Base-by-base conservation (phyloP, 495 filamentous ascomycete genomes). In the Penicillium manginii region DNA sequence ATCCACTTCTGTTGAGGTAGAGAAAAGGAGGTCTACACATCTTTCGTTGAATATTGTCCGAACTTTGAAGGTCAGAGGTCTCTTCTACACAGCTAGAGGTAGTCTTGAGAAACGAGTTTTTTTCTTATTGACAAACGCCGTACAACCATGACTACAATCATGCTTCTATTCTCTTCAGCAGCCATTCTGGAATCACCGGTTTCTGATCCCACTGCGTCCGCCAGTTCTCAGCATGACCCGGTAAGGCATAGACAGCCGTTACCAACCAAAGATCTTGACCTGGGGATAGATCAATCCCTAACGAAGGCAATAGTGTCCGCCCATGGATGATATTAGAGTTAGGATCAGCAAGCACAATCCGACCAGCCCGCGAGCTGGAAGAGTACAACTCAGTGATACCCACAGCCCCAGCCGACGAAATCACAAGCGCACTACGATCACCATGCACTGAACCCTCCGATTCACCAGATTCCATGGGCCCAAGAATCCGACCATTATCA, bases 271-370 rank as follows among this genome's bases (percentile, higher is more conserved):
- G 63, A 12, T 67, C 69, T 15, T 68, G 59, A 0, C 73, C 78
- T 19, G 74, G 63, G 9, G 60, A 60, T 48, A 79, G 29, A 54
- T 77, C 70, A 2, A 59, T 59, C 33, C 71, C 62, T 62, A 92
- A 64, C 15, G 86, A 88, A 18, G 90, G 90, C 53, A 92, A 78
- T 40, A 88, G 76, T 0, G 87, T 90, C 51, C 89, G 72, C 33
- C 84, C 83, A 72, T 89, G 83, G 1, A 91, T 80, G 39, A 92
- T 69, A 65, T 92, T 92, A 35, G 86, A 86, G 67, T 93, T 92
- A 1, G 89, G 88, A 68, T 93, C 90, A 2, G 87, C 86, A 50
- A 89, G 84, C 32, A 91, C 84, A 50, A 88, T 74, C 50, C 74
- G 81, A 1, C 87, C 88, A 31, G 69, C 69, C 22, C 88, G 73